Evolutionary conservation across 2,329 filamentous ascomycete species (phyloP), one percentile per base, ranked within the genome.

Genomic region (Ophidiomyces ophidiicola): DNA sequence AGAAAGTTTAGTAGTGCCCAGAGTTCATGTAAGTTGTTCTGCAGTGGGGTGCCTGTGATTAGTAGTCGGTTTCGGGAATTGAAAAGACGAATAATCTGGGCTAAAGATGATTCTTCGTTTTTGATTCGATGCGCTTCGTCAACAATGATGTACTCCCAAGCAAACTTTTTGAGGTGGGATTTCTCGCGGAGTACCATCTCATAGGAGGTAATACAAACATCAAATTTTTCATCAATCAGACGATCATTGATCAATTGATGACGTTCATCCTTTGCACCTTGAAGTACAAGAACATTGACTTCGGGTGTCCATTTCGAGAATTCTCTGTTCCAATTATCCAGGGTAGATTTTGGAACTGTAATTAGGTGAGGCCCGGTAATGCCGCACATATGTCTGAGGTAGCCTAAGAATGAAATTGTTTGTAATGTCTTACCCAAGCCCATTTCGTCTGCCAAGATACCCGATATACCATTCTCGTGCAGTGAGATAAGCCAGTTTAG

Each of bases 131-230:
- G 90, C 2, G 90, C 80, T 64, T 98, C 90, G 53, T 98, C 90
- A 48, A 98, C 94, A 50, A 98, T 94, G 61, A 98, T 98, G 62
- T 98, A 98, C 60, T 98, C 88, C 90, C 90, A 98, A 0, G 90
- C 87, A 59, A 98, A 93, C 61, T 96, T 96, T 66, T 90, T 94
- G 49, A 98, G 63, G 50, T 94, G 85, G 1, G 82, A 71, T 66
- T 98, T 96, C 58, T 98, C 90, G 42, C 90, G 78, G 8, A 98
- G 70, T 44, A 98, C 86, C 88, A 98, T 96, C 61, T 98, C 90
- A 64, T 98, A 98, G 59, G 87, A 94, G 10, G 90, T 98, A 57
- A 98, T 83, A 64, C 88, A 94, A 12, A 96, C 88, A 53, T 98
- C 90, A 51, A 98, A 98, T 49, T 93, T 84, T 59, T 94, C 86